A percentile compares a stretch with the other conserved stretches of the same genome.
Conservation (phyloP, 768 basidiomycete genomes). For the Auricularia sp. region DNA sequence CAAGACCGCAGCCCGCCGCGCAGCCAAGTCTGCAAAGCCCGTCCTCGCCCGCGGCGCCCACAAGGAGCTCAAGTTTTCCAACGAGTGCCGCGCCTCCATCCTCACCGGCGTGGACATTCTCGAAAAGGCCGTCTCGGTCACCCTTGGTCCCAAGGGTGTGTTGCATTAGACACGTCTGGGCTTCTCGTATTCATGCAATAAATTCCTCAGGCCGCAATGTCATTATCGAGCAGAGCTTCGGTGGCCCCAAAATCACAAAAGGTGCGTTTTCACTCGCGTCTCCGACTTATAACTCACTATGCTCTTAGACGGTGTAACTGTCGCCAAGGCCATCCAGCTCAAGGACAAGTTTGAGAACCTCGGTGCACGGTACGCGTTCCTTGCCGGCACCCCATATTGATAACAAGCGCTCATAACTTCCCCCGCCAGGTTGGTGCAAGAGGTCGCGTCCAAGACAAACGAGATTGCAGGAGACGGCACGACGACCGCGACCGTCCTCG, state of each 20-base stretch:
- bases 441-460: slow-evolving; percentile 94
- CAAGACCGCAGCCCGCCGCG: slow-evolving; percentile 58
- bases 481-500: slow-evolving; percentile 93
- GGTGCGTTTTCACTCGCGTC: slow-evolving; percentile 34
- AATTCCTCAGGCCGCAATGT: slow-evolving; percentile 72
- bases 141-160: slow-evolving; percentile 89
- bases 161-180: background rate
- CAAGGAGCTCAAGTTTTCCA: slow-evolving; percentile 96
- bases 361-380: slow-evolving; percentile 70
- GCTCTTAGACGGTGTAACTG: slow-evolving; percentile 81
- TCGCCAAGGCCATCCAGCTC: slow-evolving; percentile 87
- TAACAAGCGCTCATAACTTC: slow-evolving; percentile 7
- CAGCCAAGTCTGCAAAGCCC: slow-evolving; percentile 34
- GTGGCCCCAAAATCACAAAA: slow-evolving; percentile 92
- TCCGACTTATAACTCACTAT: background rate
- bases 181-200: slow-evolving; percentile 7
- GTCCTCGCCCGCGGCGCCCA: slow-evolving; percentile 59
- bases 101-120: slow-evolving; percentile 93
- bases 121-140: slow-evolving; percentile 93
- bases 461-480: slow-evolving; percentile 97
- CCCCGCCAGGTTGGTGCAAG: slow-evolving; percentile 68
- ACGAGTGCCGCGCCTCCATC: slow-evolving; percentile 88
- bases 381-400: background rate
- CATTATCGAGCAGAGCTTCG: slow-evolving; percentile 91
- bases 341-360: slow-evolving; percentile 99